Percentiles rank a stretch among this genome's conserved stretches.
phyloP scores from a whole-genome alignment of 768 basidiomycete species.

The Mycena belliarum region DNA sequence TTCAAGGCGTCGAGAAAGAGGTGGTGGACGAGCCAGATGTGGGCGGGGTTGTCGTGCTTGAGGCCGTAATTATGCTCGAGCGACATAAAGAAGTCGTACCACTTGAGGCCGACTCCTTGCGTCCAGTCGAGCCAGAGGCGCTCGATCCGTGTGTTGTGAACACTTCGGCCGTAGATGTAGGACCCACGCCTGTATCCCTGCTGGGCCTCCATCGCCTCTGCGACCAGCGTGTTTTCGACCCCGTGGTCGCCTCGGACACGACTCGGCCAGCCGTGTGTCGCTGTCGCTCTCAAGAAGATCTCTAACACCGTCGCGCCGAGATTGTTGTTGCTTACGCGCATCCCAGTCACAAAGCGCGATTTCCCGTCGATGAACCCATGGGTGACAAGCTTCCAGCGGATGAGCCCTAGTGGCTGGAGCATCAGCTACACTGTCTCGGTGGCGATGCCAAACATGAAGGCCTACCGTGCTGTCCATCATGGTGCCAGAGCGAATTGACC shows the following conservation, averaged over 20 bases:
- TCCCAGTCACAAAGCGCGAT: conserved; percentile 30
- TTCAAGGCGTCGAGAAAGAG: background rate
- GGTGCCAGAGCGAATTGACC: conserved; percentile 36
- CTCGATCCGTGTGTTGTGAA: conserved; percentile 42
- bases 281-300: conserved; percentile 28
- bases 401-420: conserved; percentile 28
- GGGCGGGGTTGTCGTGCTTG: conserved; percentile 15
- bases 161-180: conserved; percentile 42
- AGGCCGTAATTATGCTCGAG: conserved; percentile 34
- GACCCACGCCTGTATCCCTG: conserved; percentile 27
- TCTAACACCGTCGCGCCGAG: conserved; percentile 35
- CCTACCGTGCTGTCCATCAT: conserved; percentile 40
- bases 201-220: conserved; percentile 29
- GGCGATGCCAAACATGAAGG: background rate
- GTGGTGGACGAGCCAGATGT: background rate
- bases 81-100: conserved; percentile 37
- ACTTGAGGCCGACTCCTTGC: conserved; percentile 32
- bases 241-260: conserved; percentile 41
- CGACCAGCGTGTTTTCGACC: conserved; percentile 37
- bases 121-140: conserved; percentile 40
- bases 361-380: conserved; percentile 37
- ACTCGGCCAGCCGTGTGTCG: conserved; percentile 30
- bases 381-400: conserved; percentile 35
- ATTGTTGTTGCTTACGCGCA: conserved; percentile 41
- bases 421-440: background rate